phyloP scores from a whole-genome alignment of 108 stramenopile species.

The Parietichytrium sp. region DNA sequence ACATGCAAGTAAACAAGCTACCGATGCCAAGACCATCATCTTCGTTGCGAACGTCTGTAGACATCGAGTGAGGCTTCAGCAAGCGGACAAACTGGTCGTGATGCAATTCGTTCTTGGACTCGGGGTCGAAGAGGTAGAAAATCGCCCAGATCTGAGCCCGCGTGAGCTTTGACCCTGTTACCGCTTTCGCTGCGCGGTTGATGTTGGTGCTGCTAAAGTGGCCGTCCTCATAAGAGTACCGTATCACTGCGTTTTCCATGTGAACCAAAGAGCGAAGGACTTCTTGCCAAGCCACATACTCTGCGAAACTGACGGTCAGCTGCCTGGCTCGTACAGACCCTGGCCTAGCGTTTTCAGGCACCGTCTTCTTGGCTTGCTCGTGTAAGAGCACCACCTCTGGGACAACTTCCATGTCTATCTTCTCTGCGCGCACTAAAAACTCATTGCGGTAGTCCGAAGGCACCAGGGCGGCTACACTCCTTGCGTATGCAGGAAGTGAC shows the following conservation, averaged over 20 bases:
- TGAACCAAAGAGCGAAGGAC: slow-evolving; percentile 26
- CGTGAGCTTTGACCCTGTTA: slow-evolving; percentile 18
- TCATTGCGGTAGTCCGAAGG: slow-evolving; percentile 30
- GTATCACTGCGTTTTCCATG: slow-evolving; percentile 26
- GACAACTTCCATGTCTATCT: background rate
- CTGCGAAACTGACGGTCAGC: slow-evolving; percentile 13
- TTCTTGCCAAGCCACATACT: slow-evolving; percentile 24
- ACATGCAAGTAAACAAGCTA: background rate
- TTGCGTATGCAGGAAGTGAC: slow-evolving; percentile 2
- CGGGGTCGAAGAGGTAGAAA: background rate
- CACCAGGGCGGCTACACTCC: slow-evolving; percentile 26
- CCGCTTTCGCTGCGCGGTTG: slow-evolving; percentile 29
- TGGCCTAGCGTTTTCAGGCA: background rate
- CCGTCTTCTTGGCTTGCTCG: background rate
- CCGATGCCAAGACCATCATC: slow-evolving; percentile 13
- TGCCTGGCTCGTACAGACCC: background rate
- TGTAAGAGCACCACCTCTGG: background rate
- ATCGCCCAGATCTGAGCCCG: background rate
- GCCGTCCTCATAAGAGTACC: slow-evolving; percentile 16
- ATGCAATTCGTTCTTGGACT: background rate
- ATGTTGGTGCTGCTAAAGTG: slow-evolving; percentile 33
- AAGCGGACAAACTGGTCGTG: slow-evolving; percentile 12
- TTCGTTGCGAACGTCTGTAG: background rate
- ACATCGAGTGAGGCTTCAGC: background rate
- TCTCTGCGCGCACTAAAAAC: background rate